phyloP scores from a whole-genome alignment of 1,284 basidiomycete species.

The Xerocomus nothofagi region DNA sequence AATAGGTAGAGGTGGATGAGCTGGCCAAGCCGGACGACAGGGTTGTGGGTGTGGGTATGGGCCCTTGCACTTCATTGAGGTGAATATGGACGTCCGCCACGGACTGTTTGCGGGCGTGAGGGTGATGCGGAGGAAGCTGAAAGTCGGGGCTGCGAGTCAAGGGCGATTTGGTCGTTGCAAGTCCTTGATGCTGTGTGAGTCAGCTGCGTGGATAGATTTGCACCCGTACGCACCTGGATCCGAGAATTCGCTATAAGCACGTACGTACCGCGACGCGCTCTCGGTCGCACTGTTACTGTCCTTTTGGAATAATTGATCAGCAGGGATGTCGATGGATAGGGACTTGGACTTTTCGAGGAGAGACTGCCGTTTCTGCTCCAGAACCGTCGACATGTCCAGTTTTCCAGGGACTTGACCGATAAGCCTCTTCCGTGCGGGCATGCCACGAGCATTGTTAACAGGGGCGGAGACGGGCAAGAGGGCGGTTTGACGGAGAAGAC shows the following conservation, averaged over 20 bases:
- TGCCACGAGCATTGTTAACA: conserved; percentile 22
- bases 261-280: conserved; percentile 26
- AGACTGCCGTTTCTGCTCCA: conserved; percentile 32
- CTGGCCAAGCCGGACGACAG: conserved; percentile 36
- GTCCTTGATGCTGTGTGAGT: conserved; percentile 15
- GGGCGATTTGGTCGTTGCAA: conserved; percentile 35
- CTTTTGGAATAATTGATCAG: conserved; percentile 40
- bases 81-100: conserved; percentile 56
- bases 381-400: conserved; percentile 23
- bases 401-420: conserved; percentile 30
- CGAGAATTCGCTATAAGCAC: conserved; percentile 33
- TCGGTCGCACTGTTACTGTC: neutral
- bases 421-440: conserved; percentile 29
- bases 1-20: conserved; percentile 59
- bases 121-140: conserved; percentile 60
- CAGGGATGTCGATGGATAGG: conserved; percentile 55
- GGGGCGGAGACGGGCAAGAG: conserved; percentile 21
- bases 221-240: conserved; percentile 19
- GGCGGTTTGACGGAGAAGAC: conserved; percentile 50
- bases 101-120: conserved; percentile 76
- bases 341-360: conserved; percentile 49
- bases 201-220: neutral
- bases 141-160: conserved; percentile 53
- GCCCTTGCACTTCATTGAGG: conserved; percentile 34
- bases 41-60: conserved; percentile 32